Percentiles rank a stretch among this genome's conserved stretches.
phyloP scores from a whole-genome alignment of 345 rosid genomes.

The Citrus medica region DNA sequence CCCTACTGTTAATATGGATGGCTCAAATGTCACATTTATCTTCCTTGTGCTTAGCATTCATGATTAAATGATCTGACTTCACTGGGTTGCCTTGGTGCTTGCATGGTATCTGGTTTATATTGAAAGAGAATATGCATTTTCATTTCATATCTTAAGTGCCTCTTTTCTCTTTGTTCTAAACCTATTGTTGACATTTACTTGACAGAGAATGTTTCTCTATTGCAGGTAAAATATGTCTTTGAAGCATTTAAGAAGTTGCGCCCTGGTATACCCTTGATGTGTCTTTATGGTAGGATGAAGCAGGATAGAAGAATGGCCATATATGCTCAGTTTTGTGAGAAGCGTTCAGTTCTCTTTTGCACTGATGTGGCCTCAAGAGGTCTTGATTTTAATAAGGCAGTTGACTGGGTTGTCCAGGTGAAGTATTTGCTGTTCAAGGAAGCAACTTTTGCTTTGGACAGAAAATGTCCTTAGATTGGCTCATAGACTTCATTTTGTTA shows the following conservation, averaged over 20 bases:
- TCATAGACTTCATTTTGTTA: constrained; percentile 7
- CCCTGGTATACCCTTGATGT: constrained; percentile 91
- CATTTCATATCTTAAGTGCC: neutral
- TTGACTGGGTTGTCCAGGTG: constrained; percentile 99
- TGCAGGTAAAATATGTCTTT: constrained; percentile 83
- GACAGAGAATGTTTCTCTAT: neutral
- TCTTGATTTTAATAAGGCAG: constrained; percentile 87
- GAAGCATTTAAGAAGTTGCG: constrained; percentile 93
- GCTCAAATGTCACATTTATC: neutral
- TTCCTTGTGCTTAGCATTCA: neutral
- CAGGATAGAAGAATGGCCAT: constrained; percentile 81
- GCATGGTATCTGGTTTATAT: neutral
- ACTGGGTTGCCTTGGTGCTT: neutral
- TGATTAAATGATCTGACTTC: neutral
- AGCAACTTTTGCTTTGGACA: neutral
- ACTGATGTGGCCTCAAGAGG: constrained; percentile 97
- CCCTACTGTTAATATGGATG: neutral
- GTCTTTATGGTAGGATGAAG: constrained; percentile 97
- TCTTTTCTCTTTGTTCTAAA: neutral
- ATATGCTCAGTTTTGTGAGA: constrained; percentile 77
- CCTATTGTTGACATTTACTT: neutral
- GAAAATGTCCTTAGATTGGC: neutral
- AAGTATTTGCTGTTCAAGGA: constrained; percentile 13
- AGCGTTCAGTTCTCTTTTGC: constrained; percentile 79
- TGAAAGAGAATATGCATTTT: too few species aligned